Percentiles rank a stretch among this genome's conserved stretches.
Evolutionary conservation across 495 filamentous ascomycete genomes (phyloP).

Genomic region (Viridothelium virens): DNA sequence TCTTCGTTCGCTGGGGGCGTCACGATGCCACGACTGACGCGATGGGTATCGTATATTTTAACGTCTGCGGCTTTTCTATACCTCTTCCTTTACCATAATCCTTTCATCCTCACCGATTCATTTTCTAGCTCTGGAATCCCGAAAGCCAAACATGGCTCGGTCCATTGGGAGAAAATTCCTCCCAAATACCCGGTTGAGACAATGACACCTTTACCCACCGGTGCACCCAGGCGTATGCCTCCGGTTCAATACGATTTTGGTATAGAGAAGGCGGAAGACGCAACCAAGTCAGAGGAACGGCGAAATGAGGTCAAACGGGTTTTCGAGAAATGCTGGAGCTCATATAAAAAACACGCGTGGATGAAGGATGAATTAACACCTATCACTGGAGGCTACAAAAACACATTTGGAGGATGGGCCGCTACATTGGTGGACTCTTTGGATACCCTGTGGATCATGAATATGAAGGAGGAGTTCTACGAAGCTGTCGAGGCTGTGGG

Average conservation of each 20-base stretch:
- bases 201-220: conserved; percentile 18
- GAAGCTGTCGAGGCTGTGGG: conserved; percentile 48
- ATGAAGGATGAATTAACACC: conserved; percentile 35
- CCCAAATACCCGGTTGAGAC: conserved; percentile 17
- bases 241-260: conserved; percentile 29
- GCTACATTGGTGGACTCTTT: conserved; percentile 54
- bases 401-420: conserved; percentile 56
- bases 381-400: conserved; percentile 28
- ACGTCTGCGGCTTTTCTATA: conserved; percentile 5
- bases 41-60: conserved; percentile 5
- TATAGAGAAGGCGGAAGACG: conserved; percentile 24
- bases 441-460: conserved; percentile 59
- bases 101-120: background rate
- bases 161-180: conserved; percentile 18
- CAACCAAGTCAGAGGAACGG: conserved; percentile 22
- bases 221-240: conserved; percentile 18
- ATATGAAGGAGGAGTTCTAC: conserved; percentile 51
- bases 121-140: background rate
- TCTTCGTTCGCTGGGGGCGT: background rate
- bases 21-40: conserved; percentile 4
- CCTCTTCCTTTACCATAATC: conserved; percentile 10
- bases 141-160: conserved; percentile 7
- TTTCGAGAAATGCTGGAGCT: conserved; percentile 31
- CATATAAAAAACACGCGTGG: conserved; percentile 34
- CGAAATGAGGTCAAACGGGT: conserved; percentile 29